phyloP scores from a whole-genome alignment of 2,329 filamentous ascomycete genomes.

The Colletotrichum lupini region DNA sequence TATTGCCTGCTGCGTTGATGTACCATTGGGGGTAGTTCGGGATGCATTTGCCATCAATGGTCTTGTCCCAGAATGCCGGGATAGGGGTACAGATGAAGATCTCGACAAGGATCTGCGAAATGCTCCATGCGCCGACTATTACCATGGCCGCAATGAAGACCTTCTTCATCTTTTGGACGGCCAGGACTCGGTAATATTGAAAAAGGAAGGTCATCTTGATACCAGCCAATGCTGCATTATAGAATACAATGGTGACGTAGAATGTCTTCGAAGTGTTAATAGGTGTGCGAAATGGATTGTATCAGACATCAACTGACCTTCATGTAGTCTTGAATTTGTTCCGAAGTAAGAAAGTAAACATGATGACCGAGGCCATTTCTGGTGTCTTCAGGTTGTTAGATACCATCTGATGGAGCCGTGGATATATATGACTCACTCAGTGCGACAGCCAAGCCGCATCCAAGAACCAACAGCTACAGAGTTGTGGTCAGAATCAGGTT shows the following conservation, averaged over 20 bases:
- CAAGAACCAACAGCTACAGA: conserved; percentile 18
- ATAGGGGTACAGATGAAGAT: conserved; percentile 43
- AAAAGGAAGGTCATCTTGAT: conserved; percentile 50
- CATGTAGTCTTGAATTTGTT: conserved; percentile 26
- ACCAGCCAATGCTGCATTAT: conserved; percentile 42
- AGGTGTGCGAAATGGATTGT: neutral
- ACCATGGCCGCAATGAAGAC: conserved; percentile 42
- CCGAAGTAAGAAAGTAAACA: conserved; percentile 4
- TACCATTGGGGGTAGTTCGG: conserved; percentile 38
- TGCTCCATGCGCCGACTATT: conserved; percentile 41
- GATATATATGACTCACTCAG: conserved; percentile 8
- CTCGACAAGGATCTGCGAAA: conserved; percentile 41
- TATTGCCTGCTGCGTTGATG: conserved; percentile 41
- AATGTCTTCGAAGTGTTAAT: conserved; percentile 39
- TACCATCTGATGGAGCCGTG: too few relatives aligned
- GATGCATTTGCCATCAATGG: conserved; percentile 38
- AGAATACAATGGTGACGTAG: conserved; percentile 45
- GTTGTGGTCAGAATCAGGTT: neutral
- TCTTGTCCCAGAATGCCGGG: conserved; percentile 41
- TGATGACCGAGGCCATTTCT: conserved; percentile 38
- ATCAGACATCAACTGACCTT: neutral
- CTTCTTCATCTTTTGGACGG: conserved; percentile 42
- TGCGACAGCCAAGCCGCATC: conserved; percentile 18
- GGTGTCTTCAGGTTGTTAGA: conserved; percentile 10
- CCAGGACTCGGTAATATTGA: conserved; percentile 50